Evolutionary conservation across 371 early-diverging fungal species (phyloP), one percentile per base, ranked within the genome.

Genomic region (Mucor circinelloides): DNA sequence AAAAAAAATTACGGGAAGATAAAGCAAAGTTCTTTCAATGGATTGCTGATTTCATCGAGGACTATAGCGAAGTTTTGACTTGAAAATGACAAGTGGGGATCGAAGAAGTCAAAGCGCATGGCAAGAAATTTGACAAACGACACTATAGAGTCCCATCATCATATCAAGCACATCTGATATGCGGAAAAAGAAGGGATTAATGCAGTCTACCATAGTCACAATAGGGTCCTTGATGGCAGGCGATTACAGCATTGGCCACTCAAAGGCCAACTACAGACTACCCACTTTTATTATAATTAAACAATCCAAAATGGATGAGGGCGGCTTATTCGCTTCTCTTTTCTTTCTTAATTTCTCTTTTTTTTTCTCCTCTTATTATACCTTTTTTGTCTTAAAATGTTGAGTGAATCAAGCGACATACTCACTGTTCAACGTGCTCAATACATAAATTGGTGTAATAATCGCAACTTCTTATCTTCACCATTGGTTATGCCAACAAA

Each of bases 391-490:
- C 52, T 13, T 52, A 2, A 52, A 52, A 52, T 52, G 52, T 6
- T 52, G 52, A 23, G 27, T 27, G 52, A 52, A 25, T 6, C 46
- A 44, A 42, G 36, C 42, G 58, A 57, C 34, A 65, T 65, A 25
- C n/a, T 65, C 10, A 65, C 66, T 44, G 34, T 58, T 48, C 58
- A 55, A 58, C 58, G 66, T 55, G 66, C 55, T 57, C 58, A 65
- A 27, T 65, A 65, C 38, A 48, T 48, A 57, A 32, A 48, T 34
- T 59, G 66, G 60, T 66, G 66, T 23, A 50, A 46, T 54, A 54
- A 54, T 28, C 34, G 34, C 30, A 60, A 40, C 6, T 36, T 48
- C 7, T 40, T 34, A 56, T 52, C 63, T 58, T 58, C 59, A 12
- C 38, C 38, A 12, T 19, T 48, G 48, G 34, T 61, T 21, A 50